These are phyloP conservation scores for Ligustrum vulgare DNA, from an alignment of 257 asterid species.

Conservation along the genomic window DNA sequence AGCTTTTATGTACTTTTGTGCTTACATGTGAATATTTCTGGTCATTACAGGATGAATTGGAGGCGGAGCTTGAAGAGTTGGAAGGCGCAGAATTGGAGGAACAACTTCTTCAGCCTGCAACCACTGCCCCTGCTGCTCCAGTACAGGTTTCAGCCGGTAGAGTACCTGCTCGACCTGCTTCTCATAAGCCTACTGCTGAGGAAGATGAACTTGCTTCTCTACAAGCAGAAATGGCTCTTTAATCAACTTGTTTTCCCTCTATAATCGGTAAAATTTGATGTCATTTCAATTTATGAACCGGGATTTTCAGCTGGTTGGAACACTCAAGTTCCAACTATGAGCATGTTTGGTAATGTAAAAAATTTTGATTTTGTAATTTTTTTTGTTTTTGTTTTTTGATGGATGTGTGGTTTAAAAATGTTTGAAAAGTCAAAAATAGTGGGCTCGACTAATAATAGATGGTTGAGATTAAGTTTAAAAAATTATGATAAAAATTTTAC, in stretches of 20 bases:
- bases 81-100: conserved; percentile 81
- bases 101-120: conserved; percentile 73
- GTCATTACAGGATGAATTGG: conserved; percentile 68
- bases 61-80: conserved; percentile 77
- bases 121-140: conserved; percentile 50
- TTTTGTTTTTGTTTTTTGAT: too few relatives aligned
- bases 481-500: too few relatives aligned
- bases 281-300: background rate
- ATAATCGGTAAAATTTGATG: too few relatives aligned
- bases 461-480: too few relatives aligned
- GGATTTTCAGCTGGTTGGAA: conserved; percentile 21
- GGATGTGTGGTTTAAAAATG: too few relatives aligned
- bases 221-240: conserved; percentile 90
- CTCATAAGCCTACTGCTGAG: conserved; percentile 59
- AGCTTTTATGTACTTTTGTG: background rate
- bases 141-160: conserved; percentile 42
- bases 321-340: background rate
- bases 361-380: too few relatives aligned
- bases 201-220: conserved; percentile 82
- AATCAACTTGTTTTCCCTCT: conserved; percentile 8
- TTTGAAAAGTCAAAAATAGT: too few relatives aligned
- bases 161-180: conserved; percentile 51
- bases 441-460: too few relatives aligned
- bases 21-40: conserved; percentile 2
- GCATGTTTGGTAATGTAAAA: too few relatives aligned